Percentiles rank a stretch among this genome's conserved stretches.
Conservation (phyloP, 768 basidiomycete genomes). For the Hypholoma sublateritium region DNA sequence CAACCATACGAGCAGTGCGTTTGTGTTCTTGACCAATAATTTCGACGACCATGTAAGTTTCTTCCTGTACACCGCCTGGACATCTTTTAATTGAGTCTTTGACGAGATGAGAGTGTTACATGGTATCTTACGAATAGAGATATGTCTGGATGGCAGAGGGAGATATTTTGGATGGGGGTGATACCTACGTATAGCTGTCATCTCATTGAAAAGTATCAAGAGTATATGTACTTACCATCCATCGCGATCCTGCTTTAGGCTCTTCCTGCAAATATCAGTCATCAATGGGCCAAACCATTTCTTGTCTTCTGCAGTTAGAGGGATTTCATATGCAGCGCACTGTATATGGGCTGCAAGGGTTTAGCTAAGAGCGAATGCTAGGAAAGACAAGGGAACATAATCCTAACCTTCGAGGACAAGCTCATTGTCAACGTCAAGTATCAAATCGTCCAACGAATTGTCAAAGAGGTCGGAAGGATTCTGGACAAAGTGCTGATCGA, state of each 20-base stretch:
- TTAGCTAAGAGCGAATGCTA: neutral
- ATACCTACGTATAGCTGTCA: conserved; percentile 49
- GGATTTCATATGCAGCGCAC: conserved; percentile 88
- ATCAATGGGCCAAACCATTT: conserved; percentile 71
- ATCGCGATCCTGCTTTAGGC: conserved; percentile 67
- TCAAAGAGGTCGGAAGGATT: conserved; percentile 73
- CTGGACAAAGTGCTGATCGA: conserved; percentile 74
- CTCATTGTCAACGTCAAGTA: conserved; percentile 72
- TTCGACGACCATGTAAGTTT: conserved; percentile 75
- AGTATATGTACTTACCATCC: conserved; percentile 58
- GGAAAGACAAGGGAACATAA: neutral
- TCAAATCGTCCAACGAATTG: conserved; percentile 56
- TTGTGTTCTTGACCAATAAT: conserved; percentile 37
- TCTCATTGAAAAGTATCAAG: neutral
- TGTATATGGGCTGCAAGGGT: conserved; percentile 69
- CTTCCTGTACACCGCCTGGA: conserved; percentile 66
- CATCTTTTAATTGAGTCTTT: neutral
- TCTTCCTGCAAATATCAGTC: conserved; percentile 56
- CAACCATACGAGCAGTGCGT: conserved; percentile 49
- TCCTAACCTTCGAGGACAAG: conserved; percentile 63
- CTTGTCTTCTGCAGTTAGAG: conserved; percentile 62
- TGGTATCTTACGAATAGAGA: conserved; percentile 58
- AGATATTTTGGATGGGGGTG: conserved; percentile 79
- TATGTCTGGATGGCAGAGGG: conserved; percentile 70
- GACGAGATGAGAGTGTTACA: neutral